A percentile compares a stretch with the other conserved stretches of the same genome.
Conservation (phyloP, 2,329 filamentous ascomycete species). For the Paramyrothecium roridum region DNA sequence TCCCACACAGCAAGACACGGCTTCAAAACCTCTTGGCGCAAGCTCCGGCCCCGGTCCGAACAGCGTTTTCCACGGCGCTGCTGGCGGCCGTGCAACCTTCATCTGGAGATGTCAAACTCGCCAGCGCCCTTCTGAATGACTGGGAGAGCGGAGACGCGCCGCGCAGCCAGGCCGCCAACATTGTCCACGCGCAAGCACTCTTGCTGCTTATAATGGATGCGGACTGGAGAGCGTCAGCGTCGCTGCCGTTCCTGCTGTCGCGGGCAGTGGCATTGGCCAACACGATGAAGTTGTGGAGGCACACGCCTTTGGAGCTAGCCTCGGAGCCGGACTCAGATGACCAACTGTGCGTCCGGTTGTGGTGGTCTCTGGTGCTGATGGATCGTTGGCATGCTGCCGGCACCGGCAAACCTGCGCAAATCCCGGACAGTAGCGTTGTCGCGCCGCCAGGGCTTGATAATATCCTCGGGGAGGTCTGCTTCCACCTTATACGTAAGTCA, state of each 20-base stretch:
- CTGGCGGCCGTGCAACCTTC: conserved; percentile 46
- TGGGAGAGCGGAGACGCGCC: conserved; percentile 44
- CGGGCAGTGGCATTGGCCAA: conserved; percentile 65
- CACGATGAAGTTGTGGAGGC: conserved; percentile 55
- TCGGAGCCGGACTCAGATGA: conserved; percentile 58
- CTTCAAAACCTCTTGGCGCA: conserved; percentile 54
- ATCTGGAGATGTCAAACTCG: conserved; percentile 39
- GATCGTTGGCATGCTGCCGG: conserved; percentile 73
- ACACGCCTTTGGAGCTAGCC: conserved; percentile 39
- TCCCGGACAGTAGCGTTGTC: conserved; percentile 60
- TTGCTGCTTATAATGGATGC: conserved; percentile 65
- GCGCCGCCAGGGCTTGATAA: conserved; percentile 56
- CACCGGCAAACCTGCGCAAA: conserved; percentile 58
- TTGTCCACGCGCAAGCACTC: conserved; percentile 64
- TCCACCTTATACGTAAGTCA: conserved; percentile 62
- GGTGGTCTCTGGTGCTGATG: conserved; percentile 70
- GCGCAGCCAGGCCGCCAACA: conserved; percentile 36
- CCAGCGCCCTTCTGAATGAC: conserved; percentile 45
- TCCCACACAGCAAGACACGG: conserved; percentile 55
- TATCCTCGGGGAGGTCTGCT: conserved; percentile 61
- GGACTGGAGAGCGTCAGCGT: conserved; percentile 50
- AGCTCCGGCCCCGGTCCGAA: conserved; percentile 54
- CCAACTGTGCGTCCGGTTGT: conserved; percentile 60
- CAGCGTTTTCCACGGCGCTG: conserved; percentile 64
- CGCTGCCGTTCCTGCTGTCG: conserved; percentile 50